These are phyloP conservation scores for Inosperma sp. DNA, from an alignment of 768 basidiomycete species.

Conservation along the genomic window DNA sequence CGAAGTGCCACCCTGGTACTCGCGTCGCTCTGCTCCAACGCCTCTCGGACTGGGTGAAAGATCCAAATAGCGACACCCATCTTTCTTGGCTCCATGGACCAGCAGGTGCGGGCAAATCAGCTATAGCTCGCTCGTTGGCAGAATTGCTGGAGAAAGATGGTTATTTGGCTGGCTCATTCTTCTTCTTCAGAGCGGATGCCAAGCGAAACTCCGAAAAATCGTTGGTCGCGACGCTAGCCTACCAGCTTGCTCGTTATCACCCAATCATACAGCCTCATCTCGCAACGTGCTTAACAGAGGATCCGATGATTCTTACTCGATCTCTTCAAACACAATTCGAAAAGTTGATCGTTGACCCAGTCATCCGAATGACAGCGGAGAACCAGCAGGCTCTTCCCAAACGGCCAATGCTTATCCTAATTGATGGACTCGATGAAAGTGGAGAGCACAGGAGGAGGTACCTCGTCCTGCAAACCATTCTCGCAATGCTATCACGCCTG, in stretches of 20 bases:
- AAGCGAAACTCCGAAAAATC: background rate
- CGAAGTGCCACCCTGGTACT: background rate
- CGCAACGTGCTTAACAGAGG: background rate
- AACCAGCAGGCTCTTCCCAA: background rate
- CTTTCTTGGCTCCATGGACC: conserved; percentile 8
- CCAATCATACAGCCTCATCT: background rate
- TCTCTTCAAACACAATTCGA: conserved; percentile 8
- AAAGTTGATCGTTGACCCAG: conserved; percentile 2
- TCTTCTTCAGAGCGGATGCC: background rate
- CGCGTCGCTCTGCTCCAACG: background rate
- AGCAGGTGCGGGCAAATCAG: conserved; percentile 1
- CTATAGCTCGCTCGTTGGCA: conserved; percentile 2
- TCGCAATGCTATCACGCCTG: background rate
- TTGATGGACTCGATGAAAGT: conserved; percentile 12
- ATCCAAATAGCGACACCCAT: conserved; percentile 1
- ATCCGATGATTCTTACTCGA: conserved; percentile 1
- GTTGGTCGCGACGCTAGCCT: conserved; percentile 1
- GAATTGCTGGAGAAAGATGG: background rate
- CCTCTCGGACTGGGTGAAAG: conserved; percentile 1
- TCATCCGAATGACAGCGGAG: background rate
- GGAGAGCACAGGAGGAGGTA: background rate
- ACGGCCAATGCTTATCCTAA: background rate
- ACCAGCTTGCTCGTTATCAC: background rate
- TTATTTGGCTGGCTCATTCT: background rate
- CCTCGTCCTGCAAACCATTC: background rate